Evolutionary conservation across 352 stramenopile species (phyloP), one percentile per base, ranked within the genome.

Genomic region (Albugo candida): DNA sequence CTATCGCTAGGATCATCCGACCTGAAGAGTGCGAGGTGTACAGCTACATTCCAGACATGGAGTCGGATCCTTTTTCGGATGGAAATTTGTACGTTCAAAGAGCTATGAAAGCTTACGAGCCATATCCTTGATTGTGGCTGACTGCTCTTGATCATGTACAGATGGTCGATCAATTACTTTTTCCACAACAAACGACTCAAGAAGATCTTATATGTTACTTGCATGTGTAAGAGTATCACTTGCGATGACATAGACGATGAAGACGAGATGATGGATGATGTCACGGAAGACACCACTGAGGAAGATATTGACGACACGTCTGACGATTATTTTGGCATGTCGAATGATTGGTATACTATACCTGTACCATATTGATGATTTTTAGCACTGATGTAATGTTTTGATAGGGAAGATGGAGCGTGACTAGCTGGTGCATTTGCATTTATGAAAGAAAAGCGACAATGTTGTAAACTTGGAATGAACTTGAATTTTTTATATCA

Each of bases 81-180:
- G 83, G 83, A 36, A 92, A 77, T 47, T 58, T 95, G 52, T 85
- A 64, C 59, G 64, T 56, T 13, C n/a, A 21, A 5, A 5, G 20
- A 12, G 14, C 19, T 16, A 5, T 40, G 43, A 18, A 0, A 16
- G 49, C 2, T 55, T 11, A n/a, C 17, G 13, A 8, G 11, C 1
- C 14, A 8, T 37, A 43, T 46, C 12, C 34, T 16, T 18, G n/a
- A n/a, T 42, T 51, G 6, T 13, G 2, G 35, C 5, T 6, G 42
- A 20, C 13, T 39, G 36, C 36, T 41, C 45, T 41, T 45, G 47
- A 40, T 24, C 45, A 4, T 45, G 35, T 27, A 12, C 50, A 84
- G 69, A 44, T 95, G 86, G 83, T 95, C 81, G 31, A 95, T 96
- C 70, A 96, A 96, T 61, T 95, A 94, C 61, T 96, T 96, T 47